Evolutionary conservation across 192 early-diverging fungal genomes (phyloP).

Genomic region (Fimicolochytrium jonesii): DNA sequence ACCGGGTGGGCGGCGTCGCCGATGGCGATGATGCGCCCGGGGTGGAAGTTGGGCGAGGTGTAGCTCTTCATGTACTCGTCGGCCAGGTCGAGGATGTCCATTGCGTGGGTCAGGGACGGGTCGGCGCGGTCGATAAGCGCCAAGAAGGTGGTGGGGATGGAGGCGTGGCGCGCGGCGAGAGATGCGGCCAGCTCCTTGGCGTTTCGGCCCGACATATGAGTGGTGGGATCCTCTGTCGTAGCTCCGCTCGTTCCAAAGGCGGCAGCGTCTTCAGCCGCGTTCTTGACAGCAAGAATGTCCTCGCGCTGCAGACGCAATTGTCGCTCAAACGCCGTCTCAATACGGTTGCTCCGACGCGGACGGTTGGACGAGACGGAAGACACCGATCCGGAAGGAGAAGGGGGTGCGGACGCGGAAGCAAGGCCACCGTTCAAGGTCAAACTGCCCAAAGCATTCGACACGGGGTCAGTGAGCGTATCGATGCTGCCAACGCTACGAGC

Average conservation of each 20-base stretch:
- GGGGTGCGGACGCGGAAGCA: neutral
- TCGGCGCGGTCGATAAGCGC: constrained; percentile 45
- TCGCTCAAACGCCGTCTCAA: constrained; percentile 32
- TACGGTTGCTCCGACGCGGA: constrained; percentile 20
- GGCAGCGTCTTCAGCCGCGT: constrained; percentile 3
- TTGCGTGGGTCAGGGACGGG: constrained; percentile 18
- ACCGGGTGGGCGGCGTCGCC: constrained; percentile 53
- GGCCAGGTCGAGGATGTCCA: constrained; percentile 42
- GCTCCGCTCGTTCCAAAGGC: too few relatives aligned
- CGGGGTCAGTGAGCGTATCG: constrained; percentile 4
- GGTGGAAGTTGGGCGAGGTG: constrained; percentile 43
- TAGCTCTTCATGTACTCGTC: constrained; percentile 33
- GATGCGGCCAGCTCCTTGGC: constrained; percentile 30
- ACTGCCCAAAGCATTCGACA: neutral
- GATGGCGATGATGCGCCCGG: constrained; percentile 48
- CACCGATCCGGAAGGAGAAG: too few relatives aligned
- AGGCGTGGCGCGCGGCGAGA: constrained; percentile 24
- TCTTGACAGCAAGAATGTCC: constrained; percentile 12
- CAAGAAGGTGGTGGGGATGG: constrained; percentile 27
- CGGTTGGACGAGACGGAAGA: too few relatives aligned
- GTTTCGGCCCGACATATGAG: constrained; percentile 29
- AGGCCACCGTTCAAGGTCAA: neutral
- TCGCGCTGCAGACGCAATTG: constrained; percentile 24
- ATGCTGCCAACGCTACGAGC: neutral
- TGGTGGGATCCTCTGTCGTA: constrained; percentile 7